Percentiles rank a stretch among this genome's conserved stretches.
These are phyloP conservation scores for Chaetomium olivaceum DNA, from an alignment of 2,329 filamentous ascomycete species.

Conservation along the genomic window DNA sequence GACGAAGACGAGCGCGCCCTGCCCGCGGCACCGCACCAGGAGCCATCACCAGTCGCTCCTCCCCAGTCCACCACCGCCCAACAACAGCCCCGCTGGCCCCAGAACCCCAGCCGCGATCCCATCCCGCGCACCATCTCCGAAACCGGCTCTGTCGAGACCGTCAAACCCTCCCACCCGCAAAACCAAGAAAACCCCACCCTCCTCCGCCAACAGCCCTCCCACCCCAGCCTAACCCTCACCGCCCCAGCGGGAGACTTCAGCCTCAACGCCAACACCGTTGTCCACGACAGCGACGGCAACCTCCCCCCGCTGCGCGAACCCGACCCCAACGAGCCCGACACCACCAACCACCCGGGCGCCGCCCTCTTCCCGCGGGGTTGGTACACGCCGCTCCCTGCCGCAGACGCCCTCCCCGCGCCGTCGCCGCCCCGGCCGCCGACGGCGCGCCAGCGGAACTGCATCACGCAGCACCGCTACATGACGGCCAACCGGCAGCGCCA, in stretches of 20 bases:
- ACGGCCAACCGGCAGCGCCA: conserved; percentile 49
- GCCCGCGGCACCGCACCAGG: neutral
- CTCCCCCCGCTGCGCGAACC: conserved; percentile 14
- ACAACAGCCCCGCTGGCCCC: neutral
- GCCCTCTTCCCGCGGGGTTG: conserved; percentile 34
- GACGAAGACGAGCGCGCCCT: conserved; percentile 22
- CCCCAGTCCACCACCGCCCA: neutral
- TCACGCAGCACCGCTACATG: conserved; percentile 51
- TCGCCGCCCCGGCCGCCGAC: conserved; percentile 43
- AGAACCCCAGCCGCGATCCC: neutral
- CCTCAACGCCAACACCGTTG: neutral
- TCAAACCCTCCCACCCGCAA: conserved; percentile 19
- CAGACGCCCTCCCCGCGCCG: conserved; percentile 38
- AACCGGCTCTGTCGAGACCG: conserved; percentile 32
- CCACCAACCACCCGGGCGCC: conserved; percentile 31
- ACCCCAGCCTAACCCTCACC: neutral
- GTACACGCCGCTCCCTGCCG: conserved; percentile 35
- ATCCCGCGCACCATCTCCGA: conserved; percentile 27
- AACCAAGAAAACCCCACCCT: neutral
- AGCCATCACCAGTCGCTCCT: neutral
- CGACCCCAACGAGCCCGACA: conserved; percentile 21
- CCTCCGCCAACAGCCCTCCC: neutral
- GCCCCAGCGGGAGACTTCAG: neutral
- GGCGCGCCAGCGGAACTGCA: conserved; percentile 47
- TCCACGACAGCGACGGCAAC: neutral